Base-by-base conservation (phyloP, 2,329 filamentous ascomycete species). In the Cladobotryum protrusum region DNA sequence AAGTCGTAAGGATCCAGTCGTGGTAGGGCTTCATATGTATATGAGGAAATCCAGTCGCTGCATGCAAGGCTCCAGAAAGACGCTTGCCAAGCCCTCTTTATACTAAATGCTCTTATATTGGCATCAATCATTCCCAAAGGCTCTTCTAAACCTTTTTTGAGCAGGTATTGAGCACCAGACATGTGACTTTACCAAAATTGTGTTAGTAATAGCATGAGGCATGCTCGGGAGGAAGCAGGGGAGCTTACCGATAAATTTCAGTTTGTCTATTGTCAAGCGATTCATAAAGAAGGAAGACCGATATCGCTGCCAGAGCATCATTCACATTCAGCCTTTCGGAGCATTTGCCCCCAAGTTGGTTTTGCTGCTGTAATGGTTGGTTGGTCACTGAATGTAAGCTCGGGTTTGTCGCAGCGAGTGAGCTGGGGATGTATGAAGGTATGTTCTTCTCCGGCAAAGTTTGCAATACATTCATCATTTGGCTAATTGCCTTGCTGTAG, bases 11-110 rank as follows among this genome's bases (percentile, higher is more conserved):
- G 47, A 14, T 50, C 48, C 18, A 56, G 48, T 7, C 52, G 52
- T 8, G 53, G 54, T 9, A 43, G 15, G 15, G 42, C 49, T 32
- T 49, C 33, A 32, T 51, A 46, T 9, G 47, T 46, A 36, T 56
- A 54, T 17, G 52, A 52, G 9, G 49, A 43, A 15, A 56, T 46
- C 40, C 52, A 56, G 37, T 56, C 54, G 24, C 55, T 52, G 9
- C 50, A 49, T n/a, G 52, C 54, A 15, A 56, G 45, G 44, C 53
- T 56, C 54, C 54, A 55, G 36, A 55, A 56, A 12, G 52, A 45
- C 12, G 54, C 52, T 39, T 55, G 50, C 50, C 52, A 56, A 3
- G 54, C 54, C 35, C 50, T 51, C 19, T 49, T 49, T 29, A 9
- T 9, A 29, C 15, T 52, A 42, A 7, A 54, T 18, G 11, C 52